Evolutionary conservation across 805 yeast genomes (phyloP).

Genomic region (Schwanniomyces vanrijiae): DNA sequence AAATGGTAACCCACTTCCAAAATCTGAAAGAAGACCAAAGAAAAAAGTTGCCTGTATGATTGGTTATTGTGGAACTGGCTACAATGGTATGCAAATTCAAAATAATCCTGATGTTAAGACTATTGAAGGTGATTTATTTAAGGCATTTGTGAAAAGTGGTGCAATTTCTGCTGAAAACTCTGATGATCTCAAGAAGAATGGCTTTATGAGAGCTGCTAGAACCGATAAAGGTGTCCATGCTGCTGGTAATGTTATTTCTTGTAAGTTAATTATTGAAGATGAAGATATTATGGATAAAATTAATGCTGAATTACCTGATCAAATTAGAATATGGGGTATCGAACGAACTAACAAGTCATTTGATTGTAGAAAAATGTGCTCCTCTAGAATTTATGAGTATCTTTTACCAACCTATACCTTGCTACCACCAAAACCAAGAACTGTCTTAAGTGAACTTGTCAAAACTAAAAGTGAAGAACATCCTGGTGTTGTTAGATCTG

Average conservation of each 20-base stretch:
- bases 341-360: constrained; percentile 86
- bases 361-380: constrained; percentile 93
- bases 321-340: constrained; percentile 90
- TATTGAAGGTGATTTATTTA: constrained; percentile 85
- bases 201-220: constrained; percentile 84
- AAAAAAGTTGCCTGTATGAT: constrained; percentile 85
- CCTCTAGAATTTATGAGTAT: constrained; percentile 94
- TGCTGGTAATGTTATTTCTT: constrained; percentile 87
- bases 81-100: constrained; percentile 89
- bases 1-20: constrained; percentile 59
- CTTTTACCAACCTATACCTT: constrained; percentile 88
- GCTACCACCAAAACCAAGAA: constrained; percentile 83
- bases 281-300: constrained; percentile 69
- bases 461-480: constrained; percentile 48
- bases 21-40: constrained; percentile 72
- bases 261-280: constrained; percentile 83
- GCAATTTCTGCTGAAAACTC: constrained; percentile 86
- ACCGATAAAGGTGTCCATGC: constrained; percentile 98
- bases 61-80: constrained; percentile 96
- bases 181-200: constrained; percentile 81
- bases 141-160: constrained; percentile 82
- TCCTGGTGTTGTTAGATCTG: constrained; percentile 62
- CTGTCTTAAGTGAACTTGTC: constrained; percentile 63
- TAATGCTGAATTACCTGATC: constrained; percentile 75
- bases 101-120: constrained; percentile 82